Conservation (phyloP, 352 stramenopile genomes). For the Thalassiosira exigua region DNA sequence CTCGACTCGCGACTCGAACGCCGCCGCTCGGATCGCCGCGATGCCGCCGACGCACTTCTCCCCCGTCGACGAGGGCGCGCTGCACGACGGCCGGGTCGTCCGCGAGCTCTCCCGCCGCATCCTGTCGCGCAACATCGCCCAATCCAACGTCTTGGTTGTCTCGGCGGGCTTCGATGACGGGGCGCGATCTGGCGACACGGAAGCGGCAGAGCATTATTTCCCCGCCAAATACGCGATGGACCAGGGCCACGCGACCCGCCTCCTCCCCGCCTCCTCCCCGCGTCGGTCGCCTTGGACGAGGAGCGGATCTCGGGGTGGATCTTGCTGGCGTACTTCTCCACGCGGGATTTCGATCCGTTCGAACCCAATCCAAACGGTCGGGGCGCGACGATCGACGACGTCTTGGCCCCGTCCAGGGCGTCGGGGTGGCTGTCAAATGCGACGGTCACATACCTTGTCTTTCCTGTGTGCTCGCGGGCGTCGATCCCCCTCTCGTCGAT, state of each 20-base stretch:
- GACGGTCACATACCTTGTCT: conserved; percentile 68
- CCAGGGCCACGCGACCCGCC: conserved; percentile 27
- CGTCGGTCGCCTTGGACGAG: conserved; percentile 5
- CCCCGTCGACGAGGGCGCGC: conserved; percentile 14
- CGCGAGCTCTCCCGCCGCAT: conserved; percentile 51
- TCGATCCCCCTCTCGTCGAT: conserved; percentile 19
- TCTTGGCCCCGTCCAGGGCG: conserved; percentile 15
- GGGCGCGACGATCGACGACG: conserved; percentile 20
- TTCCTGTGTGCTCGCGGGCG: conserved; percentile 31
- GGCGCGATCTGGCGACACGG: neutral
- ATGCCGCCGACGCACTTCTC: conserved; percentile 5
- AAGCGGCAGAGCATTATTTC: neutral
- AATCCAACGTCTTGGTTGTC: conserved; percentile 60
- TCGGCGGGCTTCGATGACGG: conserved; percentile 24
- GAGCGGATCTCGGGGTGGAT: conserved; percentile 39
- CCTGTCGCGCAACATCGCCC: conserved; percentile 54
- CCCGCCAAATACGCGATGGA: conserved; percentile 29
- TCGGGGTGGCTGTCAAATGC: conserved; percentile 23
- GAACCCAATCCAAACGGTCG: conserved; percentile 3
- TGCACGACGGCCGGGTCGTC: conserved; percentile 48
- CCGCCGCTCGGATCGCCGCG: too few relatives aligned
- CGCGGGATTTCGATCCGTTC: conserved; percentile 2
- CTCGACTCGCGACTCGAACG: too few relatives aligned
- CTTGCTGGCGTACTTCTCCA: conserved; percentile 51
- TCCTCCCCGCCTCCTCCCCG: conserved; percentile 32